Evolutionary conservation across 164 flowering plant genomes (phyloP).

Genomic region (Akebia trifoliata): DNA sequence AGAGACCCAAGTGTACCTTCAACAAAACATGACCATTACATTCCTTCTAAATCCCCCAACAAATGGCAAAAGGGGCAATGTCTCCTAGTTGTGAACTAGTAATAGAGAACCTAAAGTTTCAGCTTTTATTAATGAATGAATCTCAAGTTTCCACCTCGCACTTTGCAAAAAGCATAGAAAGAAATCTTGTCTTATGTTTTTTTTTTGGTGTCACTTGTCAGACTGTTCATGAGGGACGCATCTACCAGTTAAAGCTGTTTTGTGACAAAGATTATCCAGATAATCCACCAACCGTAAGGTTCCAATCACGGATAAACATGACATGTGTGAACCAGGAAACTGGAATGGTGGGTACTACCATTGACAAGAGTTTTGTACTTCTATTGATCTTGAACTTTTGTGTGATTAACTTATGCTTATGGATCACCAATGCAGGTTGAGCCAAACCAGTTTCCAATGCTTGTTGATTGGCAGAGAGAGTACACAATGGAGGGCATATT

Average conservation of each 20-base stretch:
- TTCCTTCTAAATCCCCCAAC: too few species aligned
- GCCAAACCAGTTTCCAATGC: slow-evolving; percentile 67
- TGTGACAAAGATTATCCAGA: slow-evolving; percentile 79
- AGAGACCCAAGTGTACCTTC: too few species aligned
- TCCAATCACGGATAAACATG: slow-evolving; percentile 76
- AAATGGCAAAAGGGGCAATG: too few species aligned
- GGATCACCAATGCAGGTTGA: slow-evolving; percentile 46
- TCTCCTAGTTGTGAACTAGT: too few species aligned
- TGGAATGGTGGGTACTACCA: slow-evolving; percentile 54
- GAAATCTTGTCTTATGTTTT: neutral
- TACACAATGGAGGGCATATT: slow-evolving; percentile 70
- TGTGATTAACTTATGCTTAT: slow-evolving; percentile 13
- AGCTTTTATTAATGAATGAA: too few species aligned
- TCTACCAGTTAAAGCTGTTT: slow-evolving; percentile 74
- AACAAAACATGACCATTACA: too few species aligned
- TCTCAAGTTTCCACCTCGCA: too few species aligned
- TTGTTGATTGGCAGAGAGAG: slow-evolving; percentile 66
- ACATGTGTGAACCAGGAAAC: slow-evolving; percentile 72
- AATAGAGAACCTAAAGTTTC: too few species aligned
- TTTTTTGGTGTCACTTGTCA: slow-evolving; percentile 19
- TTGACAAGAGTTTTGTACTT: neutral
- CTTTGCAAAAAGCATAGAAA: too few species aligned
- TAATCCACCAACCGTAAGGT: slow-evolving; percentile 62
- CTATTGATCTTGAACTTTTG: neutral
- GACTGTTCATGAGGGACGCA: slow-evolving; percentile 81